Conservation (phyloP, 495 filamentous ascomycete genomes). For the Achaetomiella virescens region DNA sequence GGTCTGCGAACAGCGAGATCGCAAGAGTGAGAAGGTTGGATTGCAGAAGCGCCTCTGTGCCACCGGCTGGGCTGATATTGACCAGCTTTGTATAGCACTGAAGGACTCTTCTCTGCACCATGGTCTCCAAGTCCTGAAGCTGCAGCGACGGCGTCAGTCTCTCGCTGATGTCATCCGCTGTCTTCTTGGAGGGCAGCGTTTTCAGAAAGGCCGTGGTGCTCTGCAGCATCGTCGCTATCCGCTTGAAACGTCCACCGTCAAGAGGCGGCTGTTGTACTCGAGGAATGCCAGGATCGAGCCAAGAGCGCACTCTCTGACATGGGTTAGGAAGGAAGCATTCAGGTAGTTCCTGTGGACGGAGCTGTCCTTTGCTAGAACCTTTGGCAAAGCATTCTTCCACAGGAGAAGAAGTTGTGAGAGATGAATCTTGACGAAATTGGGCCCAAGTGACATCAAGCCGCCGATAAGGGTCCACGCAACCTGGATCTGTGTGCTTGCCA, state of each 20-base stretch:
- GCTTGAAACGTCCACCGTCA: constrained; percentile 91
- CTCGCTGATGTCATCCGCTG: constrained; percentile 79
- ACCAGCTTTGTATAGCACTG: constrained; percentile 93
- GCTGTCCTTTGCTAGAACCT: constrained; percentile 86
- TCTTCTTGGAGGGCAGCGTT: constrained; percentile 74
- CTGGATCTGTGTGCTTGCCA: constrained; percentile 91
- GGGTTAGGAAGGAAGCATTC: constrained; percentile 87
- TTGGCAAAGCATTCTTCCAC: constrained; percentile 96
- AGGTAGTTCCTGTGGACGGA: constrained; percentile 70
- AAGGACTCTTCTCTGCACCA: constrained; percentile 87
- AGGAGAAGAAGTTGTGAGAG: constrained; percentile 90
- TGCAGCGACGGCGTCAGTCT: constrained; percentile 82
- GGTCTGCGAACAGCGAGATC: constrained; percentile 86
- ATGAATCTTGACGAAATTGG: constrained; percentile 98
- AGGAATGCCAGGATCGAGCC: constrained; percentile 88
- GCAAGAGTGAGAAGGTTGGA: constrained; percentile 91
- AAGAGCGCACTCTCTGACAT: constrained; percentile 92
- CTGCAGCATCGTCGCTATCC: constrained; percentile 90
- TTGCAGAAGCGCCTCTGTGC: constrained; percentile 78
- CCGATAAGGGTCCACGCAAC: constrained; percentile 97
- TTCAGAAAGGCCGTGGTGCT: constrained; percentile 86
- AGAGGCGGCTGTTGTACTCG: constrained; percentile 83
- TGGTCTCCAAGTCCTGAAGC: constrained; percentile 82
- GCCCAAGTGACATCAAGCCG: constrained; percentile 90
- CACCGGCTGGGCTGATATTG: constrained; percentile 71